Conservation (phyloP, 2,329 filamentous ascomycete genomes). For the Lasiodiplodia gonubiensis region DNA sequence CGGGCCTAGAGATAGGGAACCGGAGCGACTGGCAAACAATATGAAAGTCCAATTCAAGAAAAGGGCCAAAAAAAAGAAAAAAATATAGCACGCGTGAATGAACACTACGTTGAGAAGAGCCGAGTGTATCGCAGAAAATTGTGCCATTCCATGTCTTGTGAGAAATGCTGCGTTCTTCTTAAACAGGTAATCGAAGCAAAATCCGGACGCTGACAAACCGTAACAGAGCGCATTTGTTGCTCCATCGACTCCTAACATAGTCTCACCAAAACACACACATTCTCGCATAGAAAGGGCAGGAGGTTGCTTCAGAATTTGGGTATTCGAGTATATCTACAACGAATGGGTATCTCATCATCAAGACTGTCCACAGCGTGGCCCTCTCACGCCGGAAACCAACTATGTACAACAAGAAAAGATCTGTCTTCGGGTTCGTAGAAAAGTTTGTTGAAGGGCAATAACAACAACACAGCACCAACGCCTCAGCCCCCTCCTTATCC, state of each 20-base stretch:
- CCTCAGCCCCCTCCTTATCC: not conserved
- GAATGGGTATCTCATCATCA: not conserved
- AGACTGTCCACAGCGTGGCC: not conserved
- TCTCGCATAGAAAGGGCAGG: not conserved
- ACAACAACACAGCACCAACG: not conserved
- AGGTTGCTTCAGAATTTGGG: not conserved
- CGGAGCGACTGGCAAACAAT: not conserved
- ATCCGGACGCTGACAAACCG: too few relatives aligned
- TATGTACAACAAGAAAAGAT: too few relatives aligned
- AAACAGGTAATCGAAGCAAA: too few relatives aligned
- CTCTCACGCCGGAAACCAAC: not conserved
- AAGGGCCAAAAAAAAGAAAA: not conserved
- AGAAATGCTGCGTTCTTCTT: too few relatives aligned
- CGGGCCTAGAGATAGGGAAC: slow-evolving; percentile 49
- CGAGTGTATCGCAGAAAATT: not conserved
- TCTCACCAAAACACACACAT: not conserved
- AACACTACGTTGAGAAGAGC: not conserved
- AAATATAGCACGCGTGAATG: not conserved
- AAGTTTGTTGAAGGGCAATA: not conserved
- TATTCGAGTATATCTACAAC: not conserved
- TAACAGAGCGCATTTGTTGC: too few relatives aligned
- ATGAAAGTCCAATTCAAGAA: too few relatives aligned
- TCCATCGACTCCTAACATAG: not conserved
- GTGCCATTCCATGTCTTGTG: not conserved
- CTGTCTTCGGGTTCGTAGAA: too few relatives aligned